phyloP scores from a whole-genome alignment of 495 filamentous ascomycete species.

The Penicillium ucsense region DNA sequence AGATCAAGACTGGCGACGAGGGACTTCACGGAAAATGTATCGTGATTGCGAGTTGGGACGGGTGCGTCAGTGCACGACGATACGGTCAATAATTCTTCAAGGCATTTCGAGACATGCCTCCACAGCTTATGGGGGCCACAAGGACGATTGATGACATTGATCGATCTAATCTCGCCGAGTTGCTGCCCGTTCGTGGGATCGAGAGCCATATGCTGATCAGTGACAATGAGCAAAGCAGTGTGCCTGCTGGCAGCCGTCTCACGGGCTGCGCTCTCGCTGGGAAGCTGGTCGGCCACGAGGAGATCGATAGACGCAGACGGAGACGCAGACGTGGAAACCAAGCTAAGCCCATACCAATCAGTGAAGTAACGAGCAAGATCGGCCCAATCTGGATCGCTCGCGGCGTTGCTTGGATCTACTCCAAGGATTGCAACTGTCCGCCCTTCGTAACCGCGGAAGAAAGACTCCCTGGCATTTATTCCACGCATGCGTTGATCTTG shows the following conservation, averaged over 20 bases:
- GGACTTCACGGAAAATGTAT: neutral
- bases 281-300: conserved; percentile 25
- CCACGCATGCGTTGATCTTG: too few relatives aligned
- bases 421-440: conserved; percentile 26
- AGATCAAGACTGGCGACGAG: neutral
- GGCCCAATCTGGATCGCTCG: conserved; percentile 12
- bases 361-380: conserved; percentile 21
- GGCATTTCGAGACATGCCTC: conserved; percentile 33
- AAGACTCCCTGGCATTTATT: neutral
- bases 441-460: conserved; percentile 15
- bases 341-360: conserved; percentile 32
- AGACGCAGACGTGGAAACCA: conserved; percentile 19
- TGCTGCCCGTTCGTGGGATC: neutral
- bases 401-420: conserved; percentile 12
- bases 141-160: conserved; percentile 27
- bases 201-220: neutral
- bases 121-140: conserved; percentile 38
- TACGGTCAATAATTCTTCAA: conserved; percentile 3
- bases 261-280: conserved; percentile 3
- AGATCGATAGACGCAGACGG: conserved; percentile 17
- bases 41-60: neutral
- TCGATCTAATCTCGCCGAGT: conserved; percentile 3
- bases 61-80: neutral
- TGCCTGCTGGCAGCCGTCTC: neutral
- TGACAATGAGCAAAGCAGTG: neutral